A percentile compares a stretch with the other conserved stretches of the same genome.
Evolutionary conservation across 2,329 filamentous ascomycete genomes (phyloP).

Genomic region (Fonsecaea multimorphosa): DNA sequence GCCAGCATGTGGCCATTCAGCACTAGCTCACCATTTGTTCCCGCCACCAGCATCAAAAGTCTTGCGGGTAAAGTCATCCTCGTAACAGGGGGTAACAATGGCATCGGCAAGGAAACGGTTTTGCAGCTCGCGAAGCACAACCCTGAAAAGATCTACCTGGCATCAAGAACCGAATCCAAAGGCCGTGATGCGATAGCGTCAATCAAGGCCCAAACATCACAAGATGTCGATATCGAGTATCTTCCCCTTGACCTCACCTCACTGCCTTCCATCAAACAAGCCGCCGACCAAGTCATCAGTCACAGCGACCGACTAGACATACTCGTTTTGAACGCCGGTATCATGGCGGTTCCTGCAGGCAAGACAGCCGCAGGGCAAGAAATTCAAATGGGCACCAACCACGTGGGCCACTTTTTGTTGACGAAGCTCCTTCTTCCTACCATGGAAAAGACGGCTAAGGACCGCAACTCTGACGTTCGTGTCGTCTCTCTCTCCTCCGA

Average conservation of each 20-base stretch:
- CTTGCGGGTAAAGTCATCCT: constrained; percentile 53
- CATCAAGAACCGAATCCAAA: constrained; percentile 47
- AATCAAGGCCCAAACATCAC: constrained; percentile 42
- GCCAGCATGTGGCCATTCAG: constrained; percentile 36
- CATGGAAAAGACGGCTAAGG: constrained; percentile 46
- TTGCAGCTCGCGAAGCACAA: constrained; percentile 53
- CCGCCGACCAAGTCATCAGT: constrained; percentile 51
- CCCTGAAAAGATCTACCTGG: constrained; percentile 55
- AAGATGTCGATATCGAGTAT: constrained; percentile 50
- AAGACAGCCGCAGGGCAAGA: constrained; percentile 53
- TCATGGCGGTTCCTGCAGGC: constrained; percentile 50
- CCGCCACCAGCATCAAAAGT: constrained; percentile 48
- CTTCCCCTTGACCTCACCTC: constrained; percentile 59
- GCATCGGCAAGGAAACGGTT: constrained; percentile 56
- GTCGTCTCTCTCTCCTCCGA: constrained; percentile 49
- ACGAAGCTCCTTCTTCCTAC: constrained; percentile 53
- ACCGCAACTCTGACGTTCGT: constrained; percentile 43
- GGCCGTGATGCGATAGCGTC: constrained; percentile 46
- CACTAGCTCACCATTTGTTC: constrained; percentile 44
- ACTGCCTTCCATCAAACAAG: constrained; percentile 55
- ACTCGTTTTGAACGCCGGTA: constrained; percentile 56
- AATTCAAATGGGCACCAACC: constrained; percentile 55
- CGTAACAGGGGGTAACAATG: constrained; percentile 55
- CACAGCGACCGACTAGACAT: constrained; percentile 52
- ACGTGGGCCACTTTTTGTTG: constrained; percentile 55